A percentile compares a stretch with the other conserved stretches of the same genome.
phyloP scores from a whole-genome alignment of 2,329 filamentous ascomycete genomes.

The Penicillium sp. region DNA sequence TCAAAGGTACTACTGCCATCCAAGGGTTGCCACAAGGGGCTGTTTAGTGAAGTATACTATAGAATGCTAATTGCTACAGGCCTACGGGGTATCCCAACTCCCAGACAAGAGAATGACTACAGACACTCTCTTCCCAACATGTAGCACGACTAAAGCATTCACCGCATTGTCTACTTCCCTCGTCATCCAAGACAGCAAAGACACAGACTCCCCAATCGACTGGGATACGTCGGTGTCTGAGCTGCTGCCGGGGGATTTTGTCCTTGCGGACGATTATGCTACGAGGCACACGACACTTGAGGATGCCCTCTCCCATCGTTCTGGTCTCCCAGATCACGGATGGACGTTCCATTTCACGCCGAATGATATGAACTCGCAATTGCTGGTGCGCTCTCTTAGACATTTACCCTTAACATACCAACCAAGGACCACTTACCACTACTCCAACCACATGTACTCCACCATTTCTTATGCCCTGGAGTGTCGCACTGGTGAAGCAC shows the following conservation, averaged over 20 bases:
- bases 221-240: slow-evolving; percentile 43
- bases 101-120: slow-evolving; percentile 29
- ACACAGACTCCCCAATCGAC: slow-evolving; percentile 21
- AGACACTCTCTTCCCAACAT: slow-evolving; percentile 28
- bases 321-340: slow-evolving; percentile 31
- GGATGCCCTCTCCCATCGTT: slow-evolving; percentile 40
- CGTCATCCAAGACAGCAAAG: slow-evolving; percentile 24
- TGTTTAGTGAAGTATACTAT: too few species aligned
- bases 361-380: slow-evolving; percentile 12
- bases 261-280: slow-evolving; percentile 31
- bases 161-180: slow-evolving; percentile 28
- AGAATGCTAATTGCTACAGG: slow-evolving; percentile 17
- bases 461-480: slow-evolving; percentile 24
- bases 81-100: slow-evolving; percentile 33
- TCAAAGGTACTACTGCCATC: slow-evolving; percentile 29
- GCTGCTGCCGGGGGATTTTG: slow-evolving; percentile 41
- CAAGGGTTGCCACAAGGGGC: too few species aligned
- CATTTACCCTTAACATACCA: slow-evolving; percentile 23
- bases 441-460: slow-evolving; percentile 32
- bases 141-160: slow-evolving; percentile 36
- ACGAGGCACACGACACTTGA: slow-evolving; percentile 37
- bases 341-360: slow-evolving; percentile 2
- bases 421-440: slow-evolving; percentile 25
- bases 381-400: slow-evolving; percentile 24
- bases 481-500: slow-evolving; percentile 10